Evolutionary conservation across 2,329 filamentous ascomycete genomes (phyloP).

Genomic region (Aschersonia sp.): DNA sequence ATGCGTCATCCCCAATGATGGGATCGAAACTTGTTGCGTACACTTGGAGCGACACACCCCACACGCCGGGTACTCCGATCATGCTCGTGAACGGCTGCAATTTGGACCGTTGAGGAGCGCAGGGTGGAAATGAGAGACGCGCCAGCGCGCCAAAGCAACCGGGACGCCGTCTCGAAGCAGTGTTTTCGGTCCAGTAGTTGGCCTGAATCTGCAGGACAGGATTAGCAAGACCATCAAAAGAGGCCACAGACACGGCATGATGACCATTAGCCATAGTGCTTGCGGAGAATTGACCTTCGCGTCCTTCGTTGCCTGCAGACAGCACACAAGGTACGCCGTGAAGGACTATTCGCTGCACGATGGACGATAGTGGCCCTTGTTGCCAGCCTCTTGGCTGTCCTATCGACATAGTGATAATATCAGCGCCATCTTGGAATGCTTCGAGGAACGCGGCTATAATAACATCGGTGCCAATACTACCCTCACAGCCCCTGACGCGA

Average conservation of each 20-base stretch:
- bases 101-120: not conserved
- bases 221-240: not conserved
- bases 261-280: constrained; percentile 5
- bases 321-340: constrained; percentile 7
- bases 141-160: not conserved
- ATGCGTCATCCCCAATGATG: not conserved
- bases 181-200: not conserved
- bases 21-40: not conserved
- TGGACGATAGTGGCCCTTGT: constrained; percentile 26
- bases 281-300: constrained; percentile 5
- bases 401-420: constrained; percentile 14
- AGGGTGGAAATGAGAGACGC: not conserved
- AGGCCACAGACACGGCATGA: constrained; percentile 6
- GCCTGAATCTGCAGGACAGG: not conserved
- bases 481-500: constrained; percentile 2
- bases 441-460: constrained; percentile 37
- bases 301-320: constrained; percentile 15
- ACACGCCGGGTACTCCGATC: not conserved
- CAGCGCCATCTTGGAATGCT: constrained; percentile 34
- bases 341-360: constrained; percentile 14
- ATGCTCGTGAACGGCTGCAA: not conserved
- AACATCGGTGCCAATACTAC: constrained; percentile 25
- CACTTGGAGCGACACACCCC: not conserved
- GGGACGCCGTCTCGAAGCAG: not conserved
- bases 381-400: constrained; percentile 7